Base-by-base conservation (phyloP, 2,329 filamentous ascomycete species). In the Fusarium kyushuense region DNA sequence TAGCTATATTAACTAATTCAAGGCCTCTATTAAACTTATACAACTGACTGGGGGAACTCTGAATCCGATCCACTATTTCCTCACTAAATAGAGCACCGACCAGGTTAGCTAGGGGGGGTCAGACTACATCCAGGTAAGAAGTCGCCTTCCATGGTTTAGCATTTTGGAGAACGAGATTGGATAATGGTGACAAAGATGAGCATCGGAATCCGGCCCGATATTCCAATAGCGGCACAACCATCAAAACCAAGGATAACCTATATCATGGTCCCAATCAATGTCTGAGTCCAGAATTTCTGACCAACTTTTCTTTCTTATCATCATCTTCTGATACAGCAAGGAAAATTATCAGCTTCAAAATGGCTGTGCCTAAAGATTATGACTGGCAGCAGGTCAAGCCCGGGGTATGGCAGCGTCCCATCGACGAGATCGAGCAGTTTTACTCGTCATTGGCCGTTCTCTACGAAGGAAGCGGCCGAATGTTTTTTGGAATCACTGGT, bases 401-500 rank as follows among this genome's bases (percentile, higher is more conserved):
- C 5, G 73, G 75, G 6, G 30, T 72, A 2, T 81, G 79, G 78
- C 67, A 74, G 9, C 76, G 79, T 8, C 72, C 72, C n/a, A 69
- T 79, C 11, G 81, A 84, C 30, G 81, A 84, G 56, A 73, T 76
- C 0, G 81, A 84, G 54, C 65, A 78, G 17, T 80, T 79, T 35
- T 84, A 84, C 58, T 75, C 79, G 0, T 68, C 76, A 1, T 62
- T 82, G 12, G 74, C 74, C 0, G 76, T 75, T 13, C 64, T 72
- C 0, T 82, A 78, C 38, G 71, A 78, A 25, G 79, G 73, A 2
- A 81, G 73, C 30, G 79, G 79, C 0, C 78, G 80, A 2, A 78
- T 75, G 53, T 80, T 77, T 62, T 83, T 83, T 49, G 77, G 77
- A 3, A 81, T 84, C 6, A 81, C 81, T 0, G 80, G 78, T 0